Percentiles rank a stretch among this genome's conserved stretches.
Conservation (phyloP, 306 rosid genomes). For the Fagus sylvatica region DNA sequence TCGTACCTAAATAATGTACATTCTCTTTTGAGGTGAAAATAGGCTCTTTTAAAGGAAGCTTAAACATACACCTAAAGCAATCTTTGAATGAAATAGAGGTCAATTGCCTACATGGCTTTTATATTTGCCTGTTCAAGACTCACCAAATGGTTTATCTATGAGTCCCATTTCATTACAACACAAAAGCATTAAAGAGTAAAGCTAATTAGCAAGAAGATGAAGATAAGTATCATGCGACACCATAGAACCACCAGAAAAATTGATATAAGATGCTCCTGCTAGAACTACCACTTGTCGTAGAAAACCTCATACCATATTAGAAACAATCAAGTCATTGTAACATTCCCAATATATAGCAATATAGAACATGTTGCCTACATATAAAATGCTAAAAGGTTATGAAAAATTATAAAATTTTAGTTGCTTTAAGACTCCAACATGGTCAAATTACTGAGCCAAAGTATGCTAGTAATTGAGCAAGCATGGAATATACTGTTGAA, state of each 20-base stretch:
- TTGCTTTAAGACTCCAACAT: neutral
- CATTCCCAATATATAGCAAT: neutral
- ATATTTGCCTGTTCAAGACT: no score
- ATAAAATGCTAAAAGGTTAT: neutral
- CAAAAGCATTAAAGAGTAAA: neutral
- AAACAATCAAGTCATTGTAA: neutral
- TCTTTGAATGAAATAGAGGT: no score
- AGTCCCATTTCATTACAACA: neutral
- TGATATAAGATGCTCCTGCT: no score
- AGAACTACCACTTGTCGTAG: neutral
- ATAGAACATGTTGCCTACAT: neutral
- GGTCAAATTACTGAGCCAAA: neutral
- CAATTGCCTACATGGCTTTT: no score
- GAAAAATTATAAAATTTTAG: neutral
- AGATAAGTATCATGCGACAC: neutral
- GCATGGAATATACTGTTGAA: slow-evolving; percentile 27
- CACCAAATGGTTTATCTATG: neutral
- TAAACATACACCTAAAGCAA: no score
- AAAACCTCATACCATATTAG: neutral
- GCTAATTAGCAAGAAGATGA: neutral
- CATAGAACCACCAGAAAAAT: neutral
- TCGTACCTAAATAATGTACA: no score
- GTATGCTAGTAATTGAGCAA: neutral
- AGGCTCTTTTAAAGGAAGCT: no score
- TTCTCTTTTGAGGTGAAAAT: no score